Evolutionary conservation across 2,329 filamentous ascomycete species (phyloP), one percentile per base, ranked within the genome.

Genomic region (Dactylellina parvicollis): DNA sequence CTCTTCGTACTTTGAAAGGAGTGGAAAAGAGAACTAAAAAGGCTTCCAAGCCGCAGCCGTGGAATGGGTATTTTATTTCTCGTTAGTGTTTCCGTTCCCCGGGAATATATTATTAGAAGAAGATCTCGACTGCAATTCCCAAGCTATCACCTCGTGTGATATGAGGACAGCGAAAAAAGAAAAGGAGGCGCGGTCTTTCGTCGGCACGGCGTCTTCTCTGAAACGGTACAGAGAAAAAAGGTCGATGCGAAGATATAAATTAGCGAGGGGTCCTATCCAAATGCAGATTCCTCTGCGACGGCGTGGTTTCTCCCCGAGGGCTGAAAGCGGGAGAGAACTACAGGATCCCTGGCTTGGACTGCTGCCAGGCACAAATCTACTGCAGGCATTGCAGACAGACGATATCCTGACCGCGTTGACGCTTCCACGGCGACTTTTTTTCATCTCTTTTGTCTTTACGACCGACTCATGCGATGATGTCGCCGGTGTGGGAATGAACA

Each of bases 181-280:
- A 62, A 61, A 71, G 57, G 65, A 62, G 65, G 65, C 52, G 56
- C n/a, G 24, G 54, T 38, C 36, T 14, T 60, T 60, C 46, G 28
- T 36, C 54, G 40, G 44, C 10, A 36, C 56, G 49, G 50, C 34
- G 61, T 59, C 67, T 52, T 70, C 57, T 72, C 38, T 71, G 59
- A 72, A 72, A 72, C 67, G 57, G 59, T 38, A 20, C 44, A 59
- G 34, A 54, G 14, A 72, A n/a, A 22, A n/a, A 42, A 38, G 20
- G 47, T 47, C 22, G 24, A 52, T 57, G 42, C 38, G 46, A 49
- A 54, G 67, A 72, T 72, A 72, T 57, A 56, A 64, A 72, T 72
- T 72, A 65, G 67, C 67, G 67, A 72, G 67, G 66, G 57, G 67
- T 40, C 26, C 16, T 59, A 59, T 72, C 67, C 67, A 38, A 60